Conservation (phyloP, 805 yeast species). For the Yamadazyma tumulicola region DNA sequence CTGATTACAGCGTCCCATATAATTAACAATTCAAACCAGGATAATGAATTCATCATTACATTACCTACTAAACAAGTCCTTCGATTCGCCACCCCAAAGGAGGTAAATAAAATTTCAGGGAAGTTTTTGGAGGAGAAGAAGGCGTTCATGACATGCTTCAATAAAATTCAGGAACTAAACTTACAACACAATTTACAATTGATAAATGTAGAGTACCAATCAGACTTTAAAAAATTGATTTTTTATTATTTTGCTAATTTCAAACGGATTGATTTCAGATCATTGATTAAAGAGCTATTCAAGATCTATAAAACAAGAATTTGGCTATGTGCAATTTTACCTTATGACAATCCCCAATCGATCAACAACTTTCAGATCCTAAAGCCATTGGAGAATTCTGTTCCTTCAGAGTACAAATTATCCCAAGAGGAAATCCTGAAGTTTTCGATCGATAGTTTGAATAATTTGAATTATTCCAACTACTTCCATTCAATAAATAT, state of each 20-base stretch:
- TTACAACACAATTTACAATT: slow-evolving; percentile 41
- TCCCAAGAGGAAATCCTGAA: slow-evolving; percentile 38
- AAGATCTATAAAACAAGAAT: slow-evolving; percentile 44
- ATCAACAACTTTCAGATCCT: slow-evolving; percentile 18
- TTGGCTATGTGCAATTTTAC: slow-evolving; percentile 47
- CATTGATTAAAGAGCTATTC: slow-evolving; percentile 40
- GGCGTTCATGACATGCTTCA: slow-evolving; percentile 62
- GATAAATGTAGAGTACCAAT: slow-evolving; percentile 44
- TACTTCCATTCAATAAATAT: slow-evolving; percentile 53
- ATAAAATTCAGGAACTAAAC: slow-evolving; percentile 45
- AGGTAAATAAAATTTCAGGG: slow-evolving; percentile 55
- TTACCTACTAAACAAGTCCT: slow-evolving; percentile 76
- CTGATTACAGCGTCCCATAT: slow-evolving; percentile 22
- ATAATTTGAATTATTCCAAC: slow-evolving; percentile 38
- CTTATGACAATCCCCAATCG: slow-evolving; percentile 32
- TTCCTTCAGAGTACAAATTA: slow-evolving; percentile 38
- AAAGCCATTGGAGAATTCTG: slow-evolving; percentile 13
- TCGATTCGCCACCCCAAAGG: slow-evolving; percentile 72
- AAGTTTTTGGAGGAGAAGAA: slow-evolving; percentile 71
- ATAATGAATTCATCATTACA: slow-evolving; percentile 56
- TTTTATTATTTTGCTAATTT: slow-evolving; percentile 46
- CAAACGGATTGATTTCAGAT: slow-evolving; percentile 38
- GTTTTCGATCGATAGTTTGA: slow-evolving; percentile 43
- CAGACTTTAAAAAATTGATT: slow-evolving; percentile 43
- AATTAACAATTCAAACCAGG: slow-evolving; percentile 45